Evolutionary conservation across 345 rosid species (phyloP).

Genomic region (Erucastrum elatum): DNA sequence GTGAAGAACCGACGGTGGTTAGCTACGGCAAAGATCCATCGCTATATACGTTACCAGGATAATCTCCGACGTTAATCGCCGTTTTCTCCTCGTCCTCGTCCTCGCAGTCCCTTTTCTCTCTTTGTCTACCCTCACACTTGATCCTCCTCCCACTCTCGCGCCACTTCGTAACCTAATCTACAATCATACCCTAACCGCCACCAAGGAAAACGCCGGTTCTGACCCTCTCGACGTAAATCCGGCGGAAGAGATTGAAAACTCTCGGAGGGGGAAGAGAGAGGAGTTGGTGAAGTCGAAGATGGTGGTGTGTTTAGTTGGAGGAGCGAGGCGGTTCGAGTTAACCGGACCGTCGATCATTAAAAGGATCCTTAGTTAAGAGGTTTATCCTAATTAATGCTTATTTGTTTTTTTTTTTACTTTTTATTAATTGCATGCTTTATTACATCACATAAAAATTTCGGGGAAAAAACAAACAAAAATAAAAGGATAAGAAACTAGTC

Average conservation of each 20-base stretch:
- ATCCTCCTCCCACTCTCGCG: constrained; percentile 35
- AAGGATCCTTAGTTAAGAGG: constrained; percentile 53
- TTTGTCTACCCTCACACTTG: constrained; percentile 23
- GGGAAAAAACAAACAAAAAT: neutral
- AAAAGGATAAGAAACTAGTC: constrained; percentile 4
- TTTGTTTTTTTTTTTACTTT: constrained; percentile 48
- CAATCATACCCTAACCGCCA: constrained; percentile 30
- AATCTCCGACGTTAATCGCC: constrained; percentile 53
- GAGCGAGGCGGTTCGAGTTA: constrained; percentile 87
- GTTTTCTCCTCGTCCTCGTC: constrained; percentile 40
- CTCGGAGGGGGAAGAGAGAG: neutral
- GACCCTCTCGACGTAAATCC: neutral
- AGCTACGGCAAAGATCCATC: neutral
- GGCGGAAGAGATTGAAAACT: neutral
- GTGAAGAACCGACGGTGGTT: constrained; percentile 6
- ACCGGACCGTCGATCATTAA: constrained; percentile 82
- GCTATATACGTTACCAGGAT: constrained; percentile 30
- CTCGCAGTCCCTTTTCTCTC: constrained; percentile 39
- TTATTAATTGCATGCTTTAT: neutral
- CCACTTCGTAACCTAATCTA: constrained; percentile 35
- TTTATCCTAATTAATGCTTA: constrained; percentile 79
- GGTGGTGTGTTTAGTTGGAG: constrained; percentile 91
- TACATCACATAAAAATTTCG: neutral
- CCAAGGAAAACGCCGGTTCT: constrained; percentile 8
- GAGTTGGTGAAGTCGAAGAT: constrained; percentile 52